phyloP scores from a whole-genome alignment of 2,329 filamentous ascomycete species.

The Beauveria asiatica region DNA sequence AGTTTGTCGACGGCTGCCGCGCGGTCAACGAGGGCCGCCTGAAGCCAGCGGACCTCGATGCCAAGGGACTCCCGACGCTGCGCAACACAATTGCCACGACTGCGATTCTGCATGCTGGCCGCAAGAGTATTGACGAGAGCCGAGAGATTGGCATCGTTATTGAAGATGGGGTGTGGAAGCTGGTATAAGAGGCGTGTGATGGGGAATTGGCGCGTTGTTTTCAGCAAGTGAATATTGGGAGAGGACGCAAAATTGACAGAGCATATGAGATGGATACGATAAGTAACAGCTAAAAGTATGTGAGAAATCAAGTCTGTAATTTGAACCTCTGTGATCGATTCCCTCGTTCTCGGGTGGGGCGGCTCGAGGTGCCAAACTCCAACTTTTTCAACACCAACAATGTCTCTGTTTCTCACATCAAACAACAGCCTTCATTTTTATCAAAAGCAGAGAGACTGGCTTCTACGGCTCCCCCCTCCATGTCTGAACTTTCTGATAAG shows the following conservation, averaged over 20 bases:
- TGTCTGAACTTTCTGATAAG: too few relatives aligned
- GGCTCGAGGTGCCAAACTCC: not conserved
- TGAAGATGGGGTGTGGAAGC: conserved; percentile 57
- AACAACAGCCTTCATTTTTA: too few relatives aligned
- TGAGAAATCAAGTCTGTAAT: not conserved
- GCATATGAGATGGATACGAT: not conserved
- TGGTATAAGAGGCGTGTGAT: conserved; percentile 34
- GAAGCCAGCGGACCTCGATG: conserved; percentile 68
- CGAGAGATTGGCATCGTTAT: conserved; percentile 67
- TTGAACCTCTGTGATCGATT: too few relatives aligned
- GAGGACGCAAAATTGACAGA: not conserved
- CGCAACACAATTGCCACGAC: conserved; percentile 86
- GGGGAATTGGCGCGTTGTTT: not conserved
- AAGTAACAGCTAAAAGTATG: not conserved
- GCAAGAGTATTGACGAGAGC: conserved; percentile 75
- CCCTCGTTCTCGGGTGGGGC: not conserved
- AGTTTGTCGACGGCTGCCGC: conserved; percentile 83
- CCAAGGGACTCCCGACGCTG: conserved; percentile 73
- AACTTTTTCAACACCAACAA: too few relatives aligned
- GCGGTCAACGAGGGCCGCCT: conserved; percentile 66
- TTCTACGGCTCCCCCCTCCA: too few relatives aligned
- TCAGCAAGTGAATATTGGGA: too few relatives aligned
- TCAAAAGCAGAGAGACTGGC: too few relatives aligned
- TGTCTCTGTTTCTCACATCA: too few relatives aligned
- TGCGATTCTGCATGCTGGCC: conserved; percentile 81